phyloP scores from a whole-genome alignment of 139 green algal genomes.

The Chlorella sp. region DNA sequence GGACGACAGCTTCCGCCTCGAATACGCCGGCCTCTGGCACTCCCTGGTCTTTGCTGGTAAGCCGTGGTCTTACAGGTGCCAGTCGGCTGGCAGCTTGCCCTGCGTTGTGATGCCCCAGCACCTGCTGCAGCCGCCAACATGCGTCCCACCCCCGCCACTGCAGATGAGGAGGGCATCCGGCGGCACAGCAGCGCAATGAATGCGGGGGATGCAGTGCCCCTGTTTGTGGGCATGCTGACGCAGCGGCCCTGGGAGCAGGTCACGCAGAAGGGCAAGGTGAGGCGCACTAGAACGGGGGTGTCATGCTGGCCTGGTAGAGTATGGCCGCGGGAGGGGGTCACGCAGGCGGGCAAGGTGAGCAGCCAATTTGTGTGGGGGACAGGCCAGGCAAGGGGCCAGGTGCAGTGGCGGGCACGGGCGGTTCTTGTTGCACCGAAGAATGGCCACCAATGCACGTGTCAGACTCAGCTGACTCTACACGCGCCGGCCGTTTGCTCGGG shows the following conservation, averaged over 20 bases:
- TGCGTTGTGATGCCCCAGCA: background rate
- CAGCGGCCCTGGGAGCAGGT: conserved; percentile 85
- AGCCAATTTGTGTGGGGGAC: too few relatives aligned
- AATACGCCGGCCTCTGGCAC: conserved; percentile 84
- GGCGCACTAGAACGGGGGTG: too few relatives aligned
- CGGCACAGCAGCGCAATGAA: conserved; percentile 76
- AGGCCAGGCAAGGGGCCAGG: too few relatives aligned
- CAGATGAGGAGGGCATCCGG: conserved; percentile 77
- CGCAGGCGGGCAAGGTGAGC: background rate
- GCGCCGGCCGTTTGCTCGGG: too few relatives aligned
- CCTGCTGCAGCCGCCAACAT: background rate
- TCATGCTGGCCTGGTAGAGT: too few relatives aligned
- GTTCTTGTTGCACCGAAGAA: too few relatives aligned
- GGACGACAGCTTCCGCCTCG: conserved; percentile 60
- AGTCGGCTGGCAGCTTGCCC: background rate
- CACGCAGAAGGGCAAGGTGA: conserved; percentile 16
- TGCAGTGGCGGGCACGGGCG: too few relatives aligned
- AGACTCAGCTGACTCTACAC: too few relatives aligned
- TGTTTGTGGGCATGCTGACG: conserved; percentile 94
- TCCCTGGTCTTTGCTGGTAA: conserved; percentile 76
- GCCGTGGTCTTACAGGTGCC: background rate
- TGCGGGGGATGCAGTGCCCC: conserved; percentile 71
- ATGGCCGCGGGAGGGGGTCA: background rate
- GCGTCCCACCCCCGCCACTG: background rate
- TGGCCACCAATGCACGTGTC: too few relatives aligned